A percentile compares a stretch with the other conserved stretches of the same genome.
These are phyloP conservation scores for Solanum lycopersicoides DNA, from an alignment of 257 asterid genomes.

Conservation along the genomic window DNA sequence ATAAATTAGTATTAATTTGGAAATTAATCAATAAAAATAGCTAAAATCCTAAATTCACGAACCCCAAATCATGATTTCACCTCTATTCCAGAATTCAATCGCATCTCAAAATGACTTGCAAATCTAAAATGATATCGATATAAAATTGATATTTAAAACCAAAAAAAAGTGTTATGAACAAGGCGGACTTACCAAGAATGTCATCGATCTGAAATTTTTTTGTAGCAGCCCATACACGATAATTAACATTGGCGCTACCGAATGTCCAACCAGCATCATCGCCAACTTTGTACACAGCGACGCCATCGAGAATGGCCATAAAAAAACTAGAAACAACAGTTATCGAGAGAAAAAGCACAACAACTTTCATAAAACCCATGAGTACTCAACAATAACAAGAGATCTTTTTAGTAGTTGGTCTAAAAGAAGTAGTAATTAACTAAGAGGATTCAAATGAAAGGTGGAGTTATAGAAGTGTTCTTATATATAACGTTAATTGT, in stretches of 20 bases:
- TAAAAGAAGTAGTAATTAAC: neutral
- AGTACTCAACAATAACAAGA: neutral
- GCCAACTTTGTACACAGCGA: constrained; percentile 37
- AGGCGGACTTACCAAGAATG: constrained; percentile 19
- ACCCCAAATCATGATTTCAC: neutral
- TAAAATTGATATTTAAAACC: neutral
- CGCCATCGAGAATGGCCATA: neutral
- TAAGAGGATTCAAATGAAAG: neutral
- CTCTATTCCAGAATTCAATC: neutral
- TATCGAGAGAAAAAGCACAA: constrained; percentile 1
- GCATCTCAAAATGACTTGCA: neutral
- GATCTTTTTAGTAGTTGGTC: too few species aligned
- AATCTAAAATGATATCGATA: neutral
- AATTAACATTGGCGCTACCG: constrained; percentile 20
- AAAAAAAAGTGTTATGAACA: too few species aligned
- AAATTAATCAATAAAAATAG: neutral
- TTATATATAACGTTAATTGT: neutral
- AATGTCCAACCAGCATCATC: constrained; percentile 46
- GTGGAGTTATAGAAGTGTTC: neutral
- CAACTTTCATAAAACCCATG: constrained; percentile 20
- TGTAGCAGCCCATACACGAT: constrained; percentile 38
- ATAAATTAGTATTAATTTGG: neutral
- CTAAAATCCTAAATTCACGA: neutral
- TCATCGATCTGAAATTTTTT: constrained; percentile 35
- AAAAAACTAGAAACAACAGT: constrained; percentile 1